Conservation (phyloP, 345 rosid species). For the Combretum micranthum region DNA sequence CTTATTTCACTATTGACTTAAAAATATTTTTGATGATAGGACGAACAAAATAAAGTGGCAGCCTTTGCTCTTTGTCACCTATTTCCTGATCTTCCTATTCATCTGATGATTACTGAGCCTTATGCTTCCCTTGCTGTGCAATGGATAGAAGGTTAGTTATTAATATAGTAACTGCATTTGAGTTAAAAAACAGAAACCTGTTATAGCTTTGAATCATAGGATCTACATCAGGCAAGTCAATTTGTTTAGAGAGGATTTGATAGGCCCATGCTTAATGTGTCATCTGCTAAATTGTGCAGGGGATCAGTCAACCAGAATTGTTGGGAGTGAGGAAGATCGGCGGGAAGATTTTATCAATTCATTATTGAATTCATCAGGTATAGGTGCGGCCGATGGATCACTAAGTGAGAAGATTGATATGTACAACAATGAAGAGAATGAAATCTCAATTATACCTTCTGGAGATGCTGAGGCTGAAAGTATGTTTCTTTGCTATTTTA, state of each 20-base stretch:
- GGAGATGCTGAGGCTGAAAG: constrained; percentile 32
- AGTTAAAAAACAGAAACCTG: neutral
- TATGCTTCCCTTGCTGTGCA: constrained; percentile 60
- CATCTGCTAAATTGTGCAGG: constrained; percentile 29
- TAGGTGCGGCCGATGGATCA: constrained; percentile 12
- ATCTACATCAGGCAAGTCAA: constrained; percentile 1
- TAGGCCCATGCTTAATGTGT: constrained; percentile 6
- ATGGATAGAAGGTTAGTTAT: constrained; percentile 70
- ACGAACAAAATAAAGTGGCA: constrained; percentile 83
- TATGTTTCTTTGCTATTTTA: constrained; percentile 20
- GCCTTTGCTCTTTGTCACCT: constrained; percentile 71
- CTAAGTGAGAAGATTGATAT: constrained; percentile 22
- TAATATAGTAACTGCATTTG: neutral
- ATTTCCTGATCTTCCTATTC: constrained; percentile 72
- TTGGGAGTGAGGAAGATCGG: constrained; percentile 51
- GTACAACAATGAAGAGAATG: constrained; percentile 23
- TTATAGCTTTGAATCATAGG: neutral
- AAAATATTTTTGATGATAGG: constrained; percentile 43
- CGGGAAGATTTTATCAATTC: constrained; percentile 70
- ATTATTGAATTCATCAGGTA: constrained; percentile 38
- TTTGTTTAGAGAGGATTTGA: neutral
- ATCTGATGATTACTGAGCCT: constrained; percentile 61
- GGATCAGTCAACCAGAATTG: constrained; percentile 35
- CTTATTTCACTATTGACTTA: neutral
- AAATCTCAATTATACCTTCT: constrained; percentile 18